Evolutionary conservation across 2,329 filamentous ascomycete genomes (phyloP), one percentile per base, ranked within the genome.

Genomic region (Penicillium sp.): DNA sequence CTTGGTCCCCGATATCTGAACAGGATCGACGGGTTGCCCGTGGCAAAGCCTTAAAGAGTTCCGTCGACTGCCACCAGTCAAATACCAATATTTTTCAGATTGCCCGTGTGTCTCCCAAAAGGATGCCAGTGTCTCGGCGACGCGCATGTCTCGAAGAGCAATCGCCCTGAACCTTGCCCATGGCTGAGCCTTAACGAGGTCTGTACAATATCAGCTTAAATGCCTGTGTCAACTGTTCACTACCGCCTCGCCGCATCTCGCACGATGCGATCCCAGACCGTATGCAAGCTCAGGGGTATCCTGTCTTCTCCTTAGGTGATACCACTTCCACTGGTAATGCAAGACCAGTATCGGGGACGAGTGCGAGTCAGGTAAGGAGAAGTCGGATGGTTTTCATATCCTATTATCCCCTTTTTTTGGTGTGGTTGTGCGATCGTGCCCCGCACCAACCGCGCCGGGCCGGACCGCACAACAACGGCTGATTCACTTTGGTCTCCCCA

Each of bases 261-360:
- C 20, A 55, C 29, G 51, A 53, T 57, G 51, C 55, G 48, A 55
- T 52, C 48, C 44, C 40, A 52, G 56, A 55, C 53, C 46, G 49
- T 58, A 51, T 55, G 49, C 41, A 58, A 52, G 49, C 56, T 56
- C 46, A 56, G 49, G 53, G 42, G 53, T 53, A 33, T 58, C 53
- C 49, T 58, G 42, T 53, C 46, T 58, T 50, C 53, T 53, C 25
- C 8, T 22, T 58, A 58, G 46, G 53, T 42, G 49, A 56, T 35
- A 58, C 42, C 42, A 58, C 46, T 55, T n/a, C n/a, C n/a, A 56
- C 56, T 54, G 43, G 50, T 52, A 49, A 22, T 51, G 43, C 48
- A 59, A 56, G 56, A 54, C 56, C 31, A 59, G 43, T 6, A 56
- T 33, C 29, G 43, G 56, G 53, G 50, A 35, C 42, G 53, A 56